Percentiles rank a stretch among this genome's conserved stretches.
Conservation (phyloP, 2,329 filamentous ascomycete species). For the Gliomastix tumulicola region DNA sequence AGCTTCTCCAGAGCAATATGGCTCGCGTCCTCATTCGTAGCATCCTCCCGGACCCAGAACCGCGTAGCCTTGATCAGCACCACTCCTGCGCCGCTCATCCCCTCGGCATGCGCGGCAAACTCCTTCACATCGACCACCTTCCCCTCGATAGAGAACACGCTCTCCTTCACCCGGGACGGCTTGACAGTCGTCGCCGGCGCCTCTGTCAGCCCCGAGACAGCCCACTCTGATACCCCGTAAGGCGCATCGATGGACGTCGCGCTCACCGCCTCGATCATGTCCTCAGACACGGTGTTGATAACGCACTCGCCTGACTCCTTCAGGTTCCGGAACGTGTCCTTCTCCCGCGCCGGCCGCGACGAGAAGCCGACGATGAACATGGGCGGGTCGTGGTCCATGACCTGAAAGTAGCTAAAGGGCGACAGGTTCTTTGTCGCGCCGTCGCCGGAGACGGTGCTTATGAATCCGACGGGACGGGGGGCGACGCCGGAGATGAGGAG, state of each 20-base stretch:
- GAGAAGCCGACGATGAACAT: constrained; percentile 58
- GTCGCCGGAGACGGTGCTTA: constrained; percentile 47
- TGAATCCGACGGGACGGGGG: constrained; percentile 66
- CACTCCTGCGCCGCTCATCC: constrained; percentile 13
- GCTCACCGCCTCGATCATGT: constrained; percentile 77
- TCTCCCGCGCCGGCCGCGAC: constrained; percentile 41
- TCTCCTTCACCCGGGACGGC: constrained; percentile 15
- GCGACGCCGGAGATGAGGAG: constrained; percentile 73
- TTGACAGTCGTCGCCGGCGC: constrained; percentile 10
- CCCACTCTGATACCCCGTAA: constrained; percentile 50
- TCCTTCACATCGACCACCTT: constrained; percentile 18
- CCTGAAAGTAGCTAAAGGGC: constrained; percentile 74
- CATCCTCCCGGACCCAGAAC: constrained; percentile 19
- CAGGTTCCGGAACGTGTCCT: constrained; percentile 72
- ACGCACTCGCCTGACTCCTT: constrained; percentile 63
- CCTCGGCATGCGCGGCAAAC: constrained; percentile 10
- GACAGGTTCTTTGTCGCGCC: constrained; percentile 63
- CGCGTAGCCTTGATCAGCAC: constrained; percentile 17
- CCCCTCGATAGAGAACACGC: constrained; percentile 16
- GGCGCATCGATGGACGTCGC: constrained; percentile 67
- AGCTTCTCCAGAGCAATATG: constrained; percentile 14
- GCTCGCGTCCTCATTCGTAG: constrained; percentile 11
- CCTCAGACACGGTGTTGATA: constrained; percentile 76
- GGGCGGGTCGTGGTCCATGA: constrained; percentile 77
- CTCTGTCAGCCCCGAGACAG: not conserved